A percentile compares a stretch with the other conserved stretches of the same genome.
These are phyloP conservation scores for Aspergillus intermedius DNA, from an alignment of 2,329 filamentous ascomycete species.

Conservation along the genomic window DNA sequence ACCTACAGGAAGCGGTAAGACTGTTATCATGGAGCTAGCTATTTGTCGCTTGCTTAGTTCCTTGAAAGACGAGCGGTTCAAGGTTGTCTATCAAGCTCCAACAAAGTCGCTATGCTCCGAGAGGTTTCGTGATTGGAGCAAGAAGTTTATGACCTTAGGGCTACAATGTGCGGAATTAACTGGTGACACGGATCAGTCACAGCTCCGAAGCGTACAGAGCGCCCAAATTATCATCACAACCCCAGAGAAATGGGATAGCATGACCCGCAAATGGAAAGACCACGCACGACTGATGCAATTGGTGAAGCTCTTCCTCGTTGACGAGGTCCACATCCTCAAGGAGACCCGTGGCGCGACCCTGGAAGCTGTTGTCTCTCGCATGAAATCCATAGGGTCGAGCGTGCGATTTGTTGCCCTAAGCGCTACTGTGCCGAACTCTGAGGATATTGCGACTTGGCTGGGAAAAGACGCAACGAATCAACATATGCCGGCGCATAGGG, in stretches of 20 bases:
- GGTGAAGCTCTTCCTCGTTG: slow-evolving; percentile 74
- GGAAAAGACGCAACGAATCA: slow-evolving; percentile 57
- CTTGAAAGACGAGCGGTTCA: slow-evolving; percentile 57
- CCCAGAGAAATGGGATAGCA: slow-evolving; percentile 86
- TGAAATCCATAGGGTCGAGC: slow-evolving; percentile 71
- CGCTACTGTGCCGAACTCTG: slow-evolving; percentile 75
- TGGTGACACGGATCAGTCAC: slow-evolving; percentile 65
- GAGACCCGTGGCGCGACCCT: slow-evolving; percentile 71
- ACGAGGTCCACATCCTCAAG: slow-evolving; percentile 82
- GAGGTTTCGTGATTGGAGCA: slow-evolving; percentile 67
- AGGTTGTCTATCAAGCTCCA: slow-evolving; percentile 78
- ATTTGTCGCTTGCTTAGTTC: slow-evolving; percentile 64
- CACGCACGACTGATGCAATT: slow-evolving; percentile 67
- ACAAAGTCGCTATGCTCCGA: slow-evolving; percentile 79
- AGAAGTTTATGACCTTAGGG: slow-evolving; percentile 63
- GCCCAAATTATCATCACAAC: slow-evolving; percentile 81
- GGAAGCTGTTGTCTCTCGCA: slow-evolving; percentile 77
- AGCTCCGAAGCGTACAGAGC: slow-evolving; percentile 62
- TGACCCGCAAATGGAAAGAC: slow-evolving; percentile 81
- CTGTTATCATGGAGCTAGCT: slow-evolving; percentile 71
- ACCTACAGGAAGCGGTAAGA: slow-evolving; percentile 82
- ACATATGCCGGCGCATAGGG: slow-evolving; percentile 57
- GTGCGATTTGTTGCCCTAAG: slow-evolving; percentile 76
- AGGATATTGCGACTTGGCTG: slow-evolving; percentile 74
- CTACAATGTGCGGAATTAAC: slow-evolving; percentile 71